Percentiles rank a stretch among this genome's conserved stretches.
Conservation (phyloP, 2,329 filamentous ascomycete genomes). For the Phoma herbarum region DNA sequence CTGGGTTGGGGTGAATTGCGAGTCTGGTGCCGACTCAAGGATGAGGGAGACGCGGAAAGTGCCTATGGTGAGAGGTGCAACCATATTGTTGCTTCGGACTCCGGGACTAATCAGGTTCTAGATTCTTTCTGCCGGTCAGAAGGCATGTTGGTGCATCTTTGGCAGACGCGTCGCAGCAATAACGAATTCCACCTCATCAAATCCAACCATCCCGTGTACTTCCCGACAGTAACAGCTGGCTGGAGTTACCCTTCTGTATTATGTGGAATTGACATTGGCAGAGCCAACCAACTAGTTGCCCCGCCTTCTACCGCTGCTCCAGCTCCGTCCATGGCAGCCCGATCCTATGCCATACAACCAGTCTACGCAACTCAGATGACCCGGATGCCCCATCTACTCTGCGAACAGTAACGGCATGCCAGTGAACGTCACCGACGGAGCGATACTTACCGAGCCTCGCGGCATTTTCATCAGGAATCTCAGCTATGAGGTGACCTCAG, state of each 20-base stretch:
- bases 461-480: conserved; percentile 50
- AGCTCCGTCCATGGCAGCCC: conserved; percentile 28
- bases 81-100: not conserved
- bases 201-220: conserved; percentile 47
- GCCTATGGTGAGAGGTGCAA: conserved; percentile 49
- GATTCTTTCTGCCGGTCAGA: conserved; percentile 34
- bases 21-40: conserved; percentile 49
- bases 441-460: conserved; percentile 48
- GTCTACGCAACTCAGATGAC: conserved; percentile 32
- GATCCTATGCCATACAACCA: conserved; percentile 30
- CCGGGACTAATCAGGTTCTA: too few species aligned
- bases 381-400: conserved; percentile 37
- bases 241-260: conserved; percentile 39
- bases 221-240: conserved; percentile 35
- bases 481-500: conserved; percentile 36
- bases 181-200: conserved; percentile 40
- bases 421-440: conserved; percentile 49
- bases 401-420: conserved; percentile 45
- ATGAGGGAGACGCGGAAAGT: conserved; percentile 45
- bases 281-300: conserved; percentile 36
- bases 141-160: conserved; percentile 45
- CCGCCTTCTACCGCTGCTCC: conserved; percentile 20
- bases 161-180: conserved; percentile 41
- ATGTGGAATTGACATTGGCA: conserved; percentile 43
- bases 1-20: conserved; percentile 42